A percentile compares a stretch with the other conserved stretches of the same genome.
Conservation (phyloP, 441 rosid species). For the Syzygium syzygioides region DNA sequence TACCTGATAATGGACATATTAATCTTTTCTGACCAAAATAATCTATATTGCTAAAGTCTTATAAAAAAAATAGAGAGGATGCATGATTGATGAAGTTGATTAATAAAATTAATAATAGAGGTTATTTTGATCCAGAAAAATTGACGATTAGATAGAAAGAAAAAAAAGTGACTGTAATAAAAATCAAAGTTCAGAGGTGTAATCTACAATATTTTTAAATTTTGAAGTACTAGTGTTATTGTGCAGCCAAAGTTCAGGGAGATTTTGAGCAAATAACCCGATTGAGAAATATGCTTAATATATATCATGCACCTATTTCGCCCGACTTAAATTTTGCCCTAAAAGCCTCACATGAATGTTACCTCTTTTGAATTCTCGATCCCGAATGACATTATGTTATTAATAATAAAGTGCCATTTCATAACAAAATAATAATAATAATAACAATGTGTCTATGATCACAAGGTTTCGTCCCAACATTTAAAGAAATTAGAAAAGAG, state of each 20-base stretch:
- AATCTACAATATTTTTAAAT: neutral
- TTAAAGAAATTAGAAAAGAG: neutral
- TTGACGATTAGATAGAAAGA: neutral
- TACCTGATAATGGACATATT: neutral
- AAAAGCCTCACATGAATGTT: neutral
- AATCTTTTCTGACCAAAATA: neutral
- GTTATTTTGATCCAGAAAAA: neutral
- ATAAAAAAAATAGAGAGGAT: neutral
- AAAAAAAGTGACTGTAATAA: neutral
- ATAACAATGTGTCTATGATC: neutral
- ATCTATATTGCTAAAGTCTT: neutral
- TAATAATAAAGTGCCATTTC: neutral
- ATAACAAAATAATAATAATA: neutral
- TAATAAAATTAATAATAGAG: neutral
- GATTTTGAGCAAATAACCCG: neutral
- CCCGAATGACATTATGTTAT: neutral
- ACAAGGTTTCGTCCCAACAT: neutral
- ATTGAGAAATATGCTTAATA: neutral
- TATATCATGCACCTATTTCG: neutral
- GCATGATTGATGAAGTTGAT: neutral
- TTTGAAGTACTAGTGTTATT: neutral
- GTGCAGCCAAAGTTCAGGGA: neutral
- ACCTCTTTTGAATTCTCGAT: neutral
- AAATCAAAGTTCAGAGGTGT: neutral
- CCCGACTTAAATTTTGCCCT: neutral